Base-by-base conservation (phyloP, 1,139 yeast species). In the Yamadazyma mexicana region DNA sequence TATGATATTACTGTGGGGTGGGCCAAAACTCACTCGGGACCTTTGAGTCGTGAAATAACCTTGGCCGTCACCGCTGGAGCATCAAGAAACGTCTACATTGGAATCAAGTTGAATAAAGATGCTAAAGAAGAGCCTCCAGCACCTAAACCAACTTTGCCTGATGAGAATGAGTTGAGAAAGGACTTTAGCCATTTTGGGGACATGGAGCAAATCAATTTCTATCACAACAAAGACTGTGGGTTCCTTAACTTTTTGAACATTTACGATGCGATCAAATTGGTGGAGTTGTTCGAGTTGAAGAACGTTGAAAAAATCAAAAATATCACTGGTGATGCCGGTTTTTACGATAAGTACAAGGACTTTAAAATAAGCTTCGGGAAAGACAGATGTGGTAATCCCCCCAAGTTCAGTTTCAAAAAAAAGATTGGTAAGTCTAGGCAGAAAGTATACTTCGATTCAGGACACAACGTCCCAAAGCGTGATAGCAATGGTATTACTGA, bases 51-150 rank as follows among this genome's bases (percentile, higher is more conserved):
- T 39, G 73, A 66, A 18, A 57, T 69, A 33, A 61, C 71, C 3
- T 58, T 66, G 40, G 77, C 77, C 0, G 77, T 72, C 1, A 63
- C 75, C 5, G 74, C 74, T 1, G 77, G 77, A 12, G 77, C 77
- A 2, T 69, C 75, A 15, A 61, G 77, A 52, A 73, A 73, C 47
- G 74, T 73, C 8, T 73, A 72, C 48, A 63, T 73, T 49, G 77
- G 77, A 3, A 56, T 71, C 26, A 58, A 56, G 40, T 36, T 54
- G 64, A 62, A 46, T 54, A 59, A 56, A 34, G 54, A 49, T 26
- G 46, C 44, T 8, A 16, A 35, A 27, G 34, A 32, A 27, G 25
- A 27, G 10, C 37, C 34, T 15, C 20, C 26, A 6, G 36, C 35
- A 20, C 16, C 24, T 4, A 49, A 41, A 42, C 48, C 57, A 44